phyloP scores from a whole-genome alignment of 179 eudicot genomes.

The Patellifolia procumbens region DNA sequence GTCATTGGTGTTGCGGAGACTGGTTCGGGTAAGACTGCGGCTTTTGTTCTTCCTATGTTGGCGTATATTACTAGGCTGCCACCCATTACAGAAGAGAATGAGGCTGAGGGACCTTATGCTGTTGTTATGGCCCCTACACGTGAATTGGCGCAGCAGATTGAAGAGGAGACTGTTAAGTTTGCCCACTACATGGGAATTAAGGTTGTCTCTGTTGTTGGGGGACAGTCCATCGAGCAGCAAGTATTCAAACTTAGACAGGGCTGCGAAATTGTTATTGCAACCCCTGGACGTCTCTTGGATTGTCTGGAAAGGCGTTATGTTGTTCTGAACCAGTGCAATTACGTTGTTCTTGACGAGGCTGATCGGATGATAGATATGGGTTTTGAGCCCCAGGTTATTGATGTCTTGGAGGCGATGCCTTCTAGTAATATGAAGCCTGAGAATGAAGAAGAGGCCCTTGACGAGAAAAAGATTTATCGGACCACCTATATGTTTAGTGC shows the following conservation, averaged over 20 bases:
- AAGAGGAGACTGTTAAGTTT: conserved; percentile 84
- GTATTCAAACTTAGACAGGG: conserved; percentile 86
- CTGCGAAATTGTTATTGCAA: conserved; percentile 88
- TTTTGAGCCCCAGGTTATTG: conserved; percentile 88
- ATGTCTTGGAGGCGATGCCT: conserved; percentile 91
- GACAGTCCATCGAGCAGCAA: conserved; percentile 86
- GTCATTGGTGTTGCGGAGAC: conserved; percentile 94
- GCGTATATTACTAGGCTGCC: conserved; percentile 76
- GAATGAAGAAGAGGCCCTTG: conserved; percentile 90
- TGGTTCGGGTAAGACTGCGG: conserved; percentile 93
- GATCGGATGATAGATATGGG: conserved; percentile 98
- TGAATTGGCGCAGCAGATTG: conserved; percentile 88
- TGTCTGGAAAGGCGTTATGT: conserved; percentile 75
- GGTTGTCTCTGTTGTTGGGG: conserved; percentile 89
- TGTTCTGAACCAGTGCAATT: conserved; percentile 87
- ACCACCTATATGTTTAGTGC: conserved; percentile 96
- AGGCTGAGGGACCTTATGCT: conserved; percentile 91
- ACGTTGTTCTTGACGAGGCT: conserved; percentile 94
- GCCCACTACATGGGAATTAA: conserved; percentile 75
- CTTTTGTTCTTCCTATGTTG: conserved; percentile 92
- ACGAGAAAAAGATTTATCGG: conserved; percentile 76
- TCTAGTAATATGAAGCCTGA: conserved; percentile 89
- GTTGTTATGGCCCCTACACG: conserved; percentile 93
- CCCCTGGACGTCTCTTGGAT: conserved; percentile 87
- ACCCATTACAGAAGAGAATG: conserved; percentile 74